Evolutionary conservation across 257 asterid species (phyloP).

Genomic region (Solanum pennellii): DNA sequence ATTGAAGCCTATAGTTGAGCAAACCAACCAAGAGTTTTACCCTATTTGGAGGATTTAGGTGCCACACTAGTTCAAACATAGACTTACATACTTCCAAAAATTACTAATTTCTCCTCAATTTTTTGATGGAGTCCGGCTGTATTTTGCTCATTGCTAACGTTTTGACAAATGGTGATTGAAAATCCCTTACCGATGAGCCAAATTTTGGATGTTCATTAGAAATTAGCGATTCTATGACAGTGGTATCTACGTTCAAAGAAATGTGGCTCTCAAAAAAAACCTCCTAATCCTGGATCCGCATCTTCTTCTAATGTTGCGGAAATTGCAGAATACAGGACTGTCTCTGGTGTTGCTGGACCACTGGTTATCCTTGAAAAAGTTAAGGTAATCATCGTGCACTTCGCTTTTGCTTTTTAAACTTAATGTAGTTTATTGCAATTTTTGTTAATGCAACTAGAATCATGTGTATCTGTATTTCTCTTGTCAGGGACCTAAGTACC

Average conservation of each 20-base stretch:
- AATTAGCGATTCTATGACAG: background rate
- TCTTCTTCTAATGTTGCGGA: background rate
- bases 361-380: slow-evolving; percentile 97
- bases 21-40: background rate
- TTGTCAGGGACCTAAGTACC: slow-evolving; percentile 92
- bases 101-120: background rate
- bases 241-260: background rate
- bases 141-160: background rate
- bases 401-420: background rate
- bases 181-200: background rate
- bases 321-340: slow-evolving; percentile 90
- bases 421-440: background rate
- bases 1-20: background rate
- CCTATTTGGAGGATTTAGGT: background rate
- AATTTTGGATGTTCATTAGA: background rate
- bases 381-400: slow-evolving; percentile 46
- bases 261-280: background rate
- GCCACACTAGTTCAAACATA: background rate
- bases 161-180: background rate
- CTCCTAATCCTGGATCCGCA: background rate
- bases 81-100: background rate
- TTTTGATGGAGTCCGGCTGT: background rate
- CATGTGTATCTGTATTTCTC: background rate
- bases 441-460: background rate
- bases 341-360: slow-evolving; percentile 99